A percentile compares a stretch with the other conserved stretches of the same genome.
These are phyloP conservation scores for Lactarius hatsudake DNA, from an alignment of 768 basidiomycete species.

Conservation along the genomic window DNA sequence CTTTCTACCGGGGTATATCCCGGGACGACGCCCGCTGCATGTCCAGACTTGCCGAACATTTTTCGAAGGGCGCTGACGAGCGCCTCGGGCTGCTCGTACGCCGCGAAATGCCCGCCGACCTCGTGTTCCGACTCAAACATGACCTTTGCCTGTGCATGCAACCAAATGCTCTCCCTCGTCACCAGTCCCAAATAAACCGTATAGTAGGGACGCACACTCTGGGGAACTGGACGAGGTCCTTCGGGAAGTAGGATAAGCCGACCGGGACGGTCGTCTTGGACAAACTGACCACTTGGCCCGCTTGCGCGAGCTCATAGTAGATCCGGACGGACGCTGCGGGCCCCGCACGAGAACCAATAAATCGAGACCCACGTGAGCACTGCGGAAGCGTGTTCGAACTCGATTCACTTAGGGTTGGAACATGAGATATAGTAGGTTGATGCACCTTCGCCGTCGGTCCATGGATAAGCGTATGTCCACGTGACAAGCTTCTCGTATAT, in stretches of 20 bases:
- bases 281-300: too few species aligned
- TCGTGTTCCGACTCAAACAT: constrained; percentile 50
- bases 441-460: constrained; percentile 53
- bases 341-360: constrained; percentile 57
- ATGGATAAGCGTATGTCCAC: constrained; percentile 46
- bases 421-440: too few species aligned
- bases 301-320: constrained; percentile 46
- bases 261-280: too few species aligned
- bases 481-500: constrained; percentile 7
- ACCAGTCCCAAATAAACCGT: too few species aligned
- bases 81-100: constrained; percentile 47
- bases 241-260: too few species aligned
- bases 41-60: constrained; percentile 55
- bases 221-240: too few species aligned
- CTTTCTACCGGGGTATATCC: not conserved
- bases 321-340: constrained; percentile 57
- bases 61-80: constrained; percentile 50
- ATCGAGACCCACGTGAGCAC: constrained; percentile 61
- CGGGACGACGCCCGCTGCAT: constrained; percentile 38
- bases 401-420: too few species aligned
- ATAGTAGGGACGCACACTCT: too few species aligned
- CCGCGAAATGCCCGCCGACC: constrained; percentile 40
- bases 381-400: constrained; percentile 28
- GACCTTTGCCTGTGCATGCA: constrained; percentile 36
- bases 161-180: not conserved